Percentiles rank a stretch among this genome's conserved stretches.
phyloP scores from a whole-genome alignment of 2,329 filamentous ascomycete genomes.

The Zymoseptoria crescenta region DNA sequence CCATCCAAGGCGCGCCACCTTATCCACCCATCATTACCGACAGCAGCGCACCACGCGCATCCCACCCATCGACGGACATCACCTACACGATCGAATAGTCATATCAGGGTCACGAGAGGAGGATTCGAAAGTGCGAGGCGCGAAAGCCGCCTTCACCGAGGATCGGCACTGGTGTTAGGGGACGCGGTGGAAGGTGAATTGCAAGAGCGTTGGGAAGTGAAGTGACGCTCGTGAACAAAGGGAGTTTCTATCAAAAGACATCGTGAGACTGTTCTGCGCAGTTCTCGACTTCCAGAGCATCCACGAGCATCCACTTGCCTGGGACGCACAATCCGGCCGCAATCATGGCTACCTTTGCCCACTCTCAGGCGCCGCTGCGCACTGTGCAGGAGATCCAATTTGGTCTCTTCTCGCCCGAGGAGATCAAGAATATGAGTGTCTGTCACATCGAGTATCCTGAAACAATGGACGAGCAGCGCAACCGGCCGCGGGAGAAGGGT shows the following conservation, averaged over 20 bases:
- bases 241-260: slow-evolving; percentile 2
- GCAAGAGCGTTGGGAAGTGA: slow-evolving; percentile 1
- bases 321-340: slow-evolving; percentile 24
- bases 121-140: slow-evolving; percentile 14
- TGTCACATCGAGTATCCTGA: slow-evolving; percentile 96
- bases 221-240: slow-evolving; percentile 8
- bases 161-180: slow-evolving; percentile 25
- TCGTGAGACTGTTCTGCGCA: not conserved
- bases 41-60: slow-evolving; percentile 19
- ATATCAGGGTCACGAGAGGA: slow-evolving; percentile 10
- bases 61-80: slow-evolving; percentile 19
- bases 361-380: slow-evolving; percentile 92
- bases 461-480: slow-evolving; percentile 95
- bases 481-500: slow-evolving; percentile 81
- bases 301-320: not conserved
- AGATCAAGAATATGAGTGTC: slow-evolving; percentile 98
- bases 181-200: slow-evolving; percentile 18
- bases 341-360: slow-evolving; percentile 87
- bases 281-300: not conserved
- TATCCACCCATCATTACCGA: slow-evolving; percentile 11
- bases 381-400: slow-evolving; percentile 99
- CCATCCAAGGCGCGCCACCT: slow-evolving; percentile 5
- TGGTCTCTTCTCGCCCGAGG: slow-evolving; percentile 91
- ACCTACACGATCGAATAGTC: slow-evolving; percentile 6
- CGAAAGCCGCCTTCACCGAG: slow-evolving; percentile 25